Base-by-base conservation (phyloP, 2,329 filamentous ascomycete genomes). In the Ophiostoma piceae region DNA sequence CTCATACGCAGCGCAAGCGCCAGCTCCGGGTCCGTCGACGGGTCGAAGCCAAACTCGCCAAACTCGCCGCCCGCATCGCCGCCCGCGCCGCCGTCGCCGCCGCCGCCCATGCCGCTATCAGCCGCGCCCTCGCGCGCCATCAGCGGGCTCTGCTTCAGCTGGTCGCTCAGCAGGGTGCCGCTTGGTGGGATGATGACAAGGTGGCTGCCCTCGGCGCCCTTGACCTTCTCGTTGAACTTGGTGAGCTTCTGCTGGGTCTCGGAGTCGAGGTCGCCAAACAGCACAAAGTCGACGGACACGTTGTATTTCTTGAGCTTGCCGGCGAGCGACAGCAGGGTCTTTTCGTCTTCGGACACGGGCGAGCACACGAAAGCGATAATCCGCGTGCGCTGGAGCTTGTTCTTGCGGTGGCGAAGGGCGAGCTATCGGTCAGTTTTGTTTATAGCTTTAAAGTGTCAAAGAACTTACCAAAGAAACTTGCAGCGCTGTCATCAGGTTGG, bases 261-360 rank as follows among this genome's bases (percentile, higher is more conserved):
- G 74, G 96, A 92, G 74, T 95, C 92, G 68, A 97, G 86, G 76
- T 99, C 94, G 74, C 95, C 95, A 76, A 99, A 99, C 66, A 94
- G 88, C 72, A 99, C 87, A 77, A 99, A 94, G 80, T 99, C 95
- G 77, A 99, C 92, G 72, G 90, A 92, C 72, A 97, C 92, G 77
- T 92, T 94, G 80, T 90, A 91, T 86, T 99, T 99, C 88, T 98
- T 98, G 93, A 98, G 96, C 83, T 95, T 96, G 84, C 95, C 96
- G 64, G 95, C 94, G 39, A 99, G 86, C 77, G 92, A 92, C 73
- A 94, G 87, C 67, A 99, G 87, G 69, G 90, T 88, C 82, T 95
- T 95, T 80, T 97, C 91, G 73, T 92, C 90, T 77, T 99, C 95
- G 72, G 89, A 86, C 77, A 98, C 90, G 37, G 94, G 91, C 60